Conservation (phyloP, 2,329 filamentous ascomycete species). For the Colletotrichum sansevieriae region DNA sequence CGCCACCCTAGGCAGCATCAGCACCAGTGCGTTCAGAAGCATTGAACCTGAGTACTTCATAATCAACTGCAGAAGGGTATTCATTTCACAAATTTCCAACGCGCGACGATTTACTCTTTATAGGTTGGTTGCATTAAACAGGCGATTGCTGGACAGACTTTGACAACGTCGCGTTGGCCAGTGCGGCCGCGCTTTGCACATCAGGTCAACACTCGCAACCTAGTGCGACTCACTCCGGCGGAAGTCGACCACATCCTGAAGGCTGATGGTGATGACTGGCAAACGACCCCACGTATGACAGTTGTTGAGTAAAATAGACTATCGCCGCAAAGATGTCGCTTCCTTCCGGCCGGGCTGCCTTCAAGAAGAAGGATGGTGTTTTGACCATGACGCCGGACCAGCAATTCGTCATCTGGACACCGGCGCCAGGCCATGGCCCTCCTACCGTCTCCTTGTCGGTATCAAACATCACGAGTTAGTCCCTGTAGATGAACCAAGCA, state of each 20-base stretch:
- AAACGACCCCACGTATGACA: background rate
- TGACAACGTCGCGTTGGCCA: conserved; percentile 25
- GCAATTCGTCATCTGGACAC: conserved; percentile 84
- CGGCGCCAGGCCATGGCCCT: conserved; percentile 72
- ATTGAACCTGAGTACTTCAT: conserved; percentile 28
- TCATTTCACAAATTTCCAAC: conserved; percentile 6
- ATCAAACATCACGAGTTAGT: conserved; percentile 83
- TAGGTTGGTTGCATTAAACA: background rate
- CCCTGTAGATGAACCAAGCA: background rate
- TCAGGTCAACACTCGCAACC: conserved; percentile 27
- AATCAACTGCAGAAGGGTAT: conserved; percentile 20
- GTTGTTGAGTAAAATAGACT: conserved; percentile 5
- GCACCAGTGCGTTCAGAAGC: conserved; percentile 8
- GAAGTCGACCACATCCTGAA: conserved; percentile 11
- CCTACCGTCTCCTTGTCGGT: conserved; percentile 78
- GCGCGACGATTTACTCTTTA: background rate
- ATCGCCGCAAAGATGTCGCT: conserved; percentile 61
- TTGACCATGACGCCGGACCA: conserved; percentile 81
- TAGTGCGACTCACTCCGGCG: conserved; percentile 3
- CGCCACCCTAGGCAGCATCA: conserved; percentile 33
- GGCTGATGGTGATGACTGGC: conserved; percentile 23
- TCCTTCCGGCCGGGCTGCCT: conserved; percentile 77
- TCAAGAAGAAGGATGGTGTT: conserved; percentile 96
- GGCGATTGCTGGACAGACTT: conserved; percentile 2
- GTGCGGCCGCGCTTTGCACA: conserved; percentile 30